Evolutionary conservation across 2,329 filamentous ascomycete species (phyloP).

Genomic region (Furcasterigmium furcatum): DNA sequence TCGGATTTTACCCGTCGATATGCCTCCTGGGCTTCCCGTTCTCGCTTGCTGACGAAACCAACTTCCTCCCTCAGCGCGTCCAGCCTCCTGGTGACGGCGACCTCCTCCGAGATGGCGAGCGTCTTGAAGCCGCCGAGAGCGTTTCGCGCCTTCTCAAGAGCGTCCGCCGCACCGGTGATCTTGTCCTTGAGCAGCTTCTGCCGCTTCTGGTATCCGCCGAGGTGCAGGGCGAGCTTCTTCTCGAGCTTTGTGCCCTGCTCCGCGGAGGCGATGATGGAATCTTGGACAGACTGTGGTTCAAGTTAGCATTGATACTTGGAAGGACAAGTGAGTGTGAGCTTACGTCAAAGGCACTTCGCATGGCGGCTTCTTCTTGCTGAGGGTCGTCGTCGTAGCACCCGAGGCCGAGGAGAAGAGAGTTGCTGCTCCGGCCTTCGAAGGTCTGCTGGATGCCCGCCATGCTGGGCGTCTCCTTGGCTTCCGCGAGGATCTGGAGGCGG

Average conservation of each 20-base stretch:
- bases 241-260: slow-evolving; percentile 83
- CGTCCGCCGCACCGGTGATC: slow-evolving; percentile 70
- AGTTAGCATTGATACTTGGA: background rate
- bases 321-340: slow-evolving; percentile 22
- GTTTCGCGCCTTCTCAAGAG: slow-evolving; percentile 68
- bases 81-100: slow-evolving; percentile 68
- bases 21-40: slow-evolving; percentile 86
- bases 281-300: slow-evolving; percentile 60
- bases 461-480: slow-evolving; percentile 51
- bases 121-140: slow-evolving; percentile 74
- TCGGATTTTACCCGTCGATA: slow-evolving; percentile 78
- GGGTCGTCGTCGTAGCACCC: slow-evolving; percentile 77
- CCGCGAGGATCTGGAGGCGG: slow-evolving; percentile 70
- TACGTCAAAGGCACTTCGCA: slow-evolving; percentile 73
- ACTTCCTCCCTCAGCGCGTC: slow-evolving; percentile 81
- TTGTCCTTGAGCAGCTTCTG: slow-evolving; percentile 78
- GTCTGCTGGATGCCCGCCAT: slow-evolving; percentile 48
- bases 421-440: slow-evolving; percentile 51
- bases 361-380: slow-evolving; percentile 59
- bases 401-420: slow-evolving; percentile 69
- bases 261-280: slow-evolving; percentile 69
- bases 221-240: slow-evolving; percentile 84
- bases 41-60: slow-evolving; percentile 71
- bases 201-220: slow-evolving; percentile 87
- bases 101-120: slow-evolving; percentile 76